Percentiles rank a stretch among this genome's conserved stretches.
These are phyloP conservation scores for Paecilomyces niveus DNA, from an alignment of 2,329 filamentous ascomycete species.

Conservation along the genomic window DNA sequence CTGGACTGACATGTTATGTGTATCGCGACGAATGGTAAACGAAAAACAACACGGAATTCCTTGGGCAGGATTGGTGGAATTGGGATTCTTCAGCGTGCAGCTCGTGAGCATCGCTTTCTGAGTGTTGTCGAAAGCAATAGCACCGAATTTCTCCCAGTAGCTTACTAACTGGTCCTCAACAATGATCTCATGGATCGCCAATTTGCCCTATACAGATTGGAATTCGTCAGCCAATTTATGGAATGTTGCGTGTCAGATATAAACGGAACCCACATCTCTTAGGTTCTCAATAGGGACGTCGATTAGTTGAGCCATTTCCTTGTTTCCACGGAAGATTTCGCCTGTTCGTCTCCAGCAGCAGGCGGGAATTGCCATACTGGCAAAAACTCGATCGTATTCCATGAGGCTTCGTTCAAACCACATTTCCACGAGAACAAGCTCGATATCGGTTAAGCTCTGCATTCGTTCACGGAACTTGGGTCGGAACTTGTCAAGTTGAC, in stretches of 20 bases:
- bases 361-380: conserved; percentile 95
- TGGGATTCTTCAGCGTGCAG: conserved; percentile 80
- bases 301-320: conserved; percentile 97
- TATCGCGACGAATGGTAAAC: conserved; percentile 90
- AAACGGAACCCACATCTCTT: conserved; percentile 64
- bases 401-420: conserved; percentile 96
- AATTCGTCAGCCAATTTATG: conserved; percentile 3
- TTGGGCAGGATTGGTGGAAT: conserved; percentile 59
- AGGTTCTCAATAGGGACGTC: conserved; percentile 85
- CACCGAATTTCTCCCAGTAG: conserved; percentile 99
- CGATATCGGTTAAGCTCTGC: conserved; percentile 83
- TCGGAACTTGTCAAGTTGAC: conserved; percentile 85
- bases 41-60: conserved; percentile 94
- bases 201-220: conserved; percentile 61
- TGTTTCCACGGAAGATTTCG: conserved; percentile 95
- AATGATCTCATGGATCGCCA: conserved; percentile 91
- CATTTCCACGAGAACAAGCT: conserved; percentile 94
- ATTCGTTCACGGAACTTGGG: conserved; percentile 96
- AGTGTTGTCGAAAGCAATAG: conserved; percentile 87
- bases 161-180: conserved; percentile 90
- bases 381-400: conserved; percentile 98
- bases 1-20: conserved; percentile 81
- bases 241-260: not conserved
- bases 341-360: conserved; percentile 96
- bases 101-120: conserved; percentile 95